phyloP scores from a whole-genome alignment of 2,329 filamentous ascomycete species.

The Calonectria honghensis region DNA sequence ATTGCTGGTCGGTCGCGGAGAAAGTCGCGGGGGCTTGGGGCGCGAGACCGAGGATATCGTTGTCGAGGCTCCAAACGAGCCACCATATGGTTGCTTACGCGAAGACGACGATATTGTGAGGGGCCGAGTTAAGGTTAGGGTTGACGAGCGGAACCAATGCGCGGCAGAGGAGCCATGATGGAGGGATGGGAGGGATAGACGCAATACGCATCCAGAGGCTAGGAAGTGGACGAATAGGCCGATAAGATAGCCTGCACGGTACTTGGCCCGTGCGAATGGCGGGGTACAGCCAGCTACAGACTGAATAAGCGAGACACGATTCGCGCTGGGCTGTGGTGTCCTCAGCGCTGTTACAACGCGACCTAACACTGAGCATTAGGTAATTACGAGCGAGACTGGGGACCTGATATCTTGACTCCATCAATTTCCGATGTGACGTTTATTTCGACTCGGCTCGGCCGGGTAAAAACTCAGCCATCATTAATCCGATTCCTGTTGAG shows the following conservation, averaged over 20 bases:
- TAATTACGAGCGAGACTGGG: not conserved
- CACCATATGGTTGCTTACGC: constrained; percentile 15
- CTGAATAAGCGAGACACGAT: constrained; percentile 33
- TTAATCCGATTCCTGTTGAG: not conserved
- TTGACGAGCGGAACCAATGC: constrained; percentile 24
- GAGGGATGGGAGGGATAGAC: constrained; percentile 21
- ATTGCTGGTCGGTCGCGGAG: constrained; percentile 9
- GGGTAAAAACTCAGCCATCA: constrained; percentile 26
- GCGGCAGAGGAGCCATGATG: constrained; percentile 35
- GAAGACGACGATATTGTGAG: constrained; percentile 15
- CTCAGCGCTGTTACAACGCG: constrained; percentile 6
- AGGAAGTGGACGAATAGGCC: constrained; percentile 12
- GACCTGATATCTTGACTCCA: constrained; percentile 4
- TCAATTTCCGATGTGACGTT: constrained; percentile 22
- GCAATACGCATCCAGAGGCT: not conserved
- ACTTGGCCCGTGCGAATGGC: constrained; percentile 22
- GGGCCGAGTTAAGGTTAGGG: constrained; percentile 25
- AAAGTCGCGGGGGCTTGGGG: constrained; percentile 17
- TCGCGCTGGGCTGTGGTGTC: not conserved
- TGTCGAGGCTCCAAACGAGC: constrained; percentile 24
- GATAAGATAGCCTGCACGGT: constrained; percentile 24
- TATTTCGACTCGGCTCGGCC: constrained; percentile 18
- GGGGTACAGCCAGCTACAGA: constrained; percentile 21
- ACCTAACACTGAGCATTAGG: not conserved
- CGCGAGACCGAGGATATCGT: constrained; percentile 1